These are phyloP conservation scores for Chaetomium cochliodes DNA, from an alignment of 495 filamentous ascomycete genomes.

Conservation along the genomic window DNA sequence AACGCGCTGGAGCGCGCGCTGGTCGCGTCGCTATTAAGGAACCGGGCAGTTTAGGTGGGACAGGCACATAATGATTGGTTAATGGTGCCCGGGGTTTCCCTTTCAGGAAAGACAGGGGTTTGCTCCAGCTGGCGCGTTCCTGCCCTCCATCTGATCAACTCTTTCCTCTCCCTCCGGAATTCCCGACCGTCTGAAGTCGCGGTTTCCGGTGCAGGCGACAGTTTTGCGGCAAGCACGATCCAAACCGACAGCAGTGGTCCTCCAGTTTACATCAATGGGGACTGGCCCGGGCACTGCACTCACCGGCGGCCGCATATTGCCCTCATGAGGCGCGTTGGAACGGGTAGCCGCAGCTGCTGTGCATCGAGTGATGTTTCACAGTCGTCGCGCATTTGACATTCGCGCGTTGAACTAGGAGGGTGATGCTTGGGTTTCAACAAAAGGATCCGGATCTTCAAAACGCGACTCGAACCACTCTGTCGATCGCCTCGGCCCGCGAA, in stretches of 20 bases:
- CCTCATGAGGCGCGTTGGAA: not conserved
- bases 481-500: not conserved
- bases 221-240: not conserved
- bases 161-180: not conserved
- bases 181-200: not conserved
- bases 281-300: no score
- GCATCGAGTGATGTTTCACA: constrained; percentile 1
- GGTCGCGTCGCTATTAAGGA: constrained; percentile 23
- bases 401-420: not conserved
- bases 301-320: no score
- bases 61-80: not conserved
- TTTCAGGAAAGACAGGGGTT: constrained; percentile 2
- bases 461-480: not conserved
- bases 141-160: not conserved
- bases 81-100: not conserved
- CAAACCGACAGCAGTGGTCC: not conserved
- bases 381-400: not conserved
- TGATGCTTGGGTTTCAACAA: not conserved
- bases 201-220: not conserved
- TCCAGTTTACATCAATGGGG: no score
- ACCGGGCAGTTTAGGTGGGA: not conserved
- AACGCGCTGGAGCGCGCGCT: not conserved
- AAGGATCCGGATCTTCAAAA: not conserved
- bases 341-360: not conserved
- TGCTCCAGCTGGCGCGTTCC: not conserved